Evolutionary conservation across 208 protist species (phyloP), one percentile per base, ranked within the genome.

Genomic region (Trypanosoma melophagium): DNA sequence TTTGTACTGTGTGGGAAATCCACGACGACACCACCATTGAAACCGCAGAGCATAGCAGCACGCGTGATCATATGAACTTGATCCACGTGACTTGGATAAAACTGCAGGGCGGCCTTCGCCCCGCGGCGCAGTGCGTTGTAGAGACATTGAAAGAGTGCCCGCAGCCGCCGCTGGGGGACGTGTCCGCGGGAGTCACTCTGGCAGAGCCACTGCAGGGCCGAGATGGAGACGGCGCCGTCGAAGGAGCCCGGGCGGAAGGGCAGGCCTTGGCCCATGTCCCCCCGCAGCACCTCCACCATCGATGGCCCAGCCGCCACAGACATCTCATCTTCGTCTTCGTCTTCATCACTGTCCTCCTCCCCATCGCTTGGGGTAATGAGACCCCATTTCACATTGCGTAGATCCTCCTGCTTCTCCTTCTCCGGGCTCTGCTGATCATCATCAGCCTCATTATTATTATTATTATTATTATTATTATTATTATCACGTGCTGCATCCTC

Each of bases 161-260:
- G 79, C 19, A 99, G 78, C 19, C 99, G 89, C 56, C 88, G 86
- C 55, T 95, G 80, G 5, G 98, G 98, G 5, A 98, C 94, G 66
- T 99, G 87, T 19, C 79, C 81, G 35, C 67, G 84, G 51, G 90
- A 92, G 69, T 99, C 97, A 42, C 96, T 97, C 81, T 99, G 98
- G 78, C 98, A 99, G 10, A 99, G 87, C 98, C 98, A 99, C 79
- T 99, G 98, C 22, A 99, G 55, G 2, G 97, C 98, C 21, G 98
- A 99, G 57, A 99, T 98, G 58, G 89, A 98, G 57, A 99, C 96
- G 21, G 87, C 97, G 9, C 95, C 98, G 77, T 99, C 99, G 87
- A 99, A 99, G 19, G 81, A 83, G 45, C 96, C 98, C 3, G 98
- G 84, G 35, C 97, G 84, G 75, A 99, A 99, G 14, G 89, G 88